Evolutionary conservation across 768 basidiomycete genomes (phyloP).

Genomic region (Mrakia gelida): DNA sequence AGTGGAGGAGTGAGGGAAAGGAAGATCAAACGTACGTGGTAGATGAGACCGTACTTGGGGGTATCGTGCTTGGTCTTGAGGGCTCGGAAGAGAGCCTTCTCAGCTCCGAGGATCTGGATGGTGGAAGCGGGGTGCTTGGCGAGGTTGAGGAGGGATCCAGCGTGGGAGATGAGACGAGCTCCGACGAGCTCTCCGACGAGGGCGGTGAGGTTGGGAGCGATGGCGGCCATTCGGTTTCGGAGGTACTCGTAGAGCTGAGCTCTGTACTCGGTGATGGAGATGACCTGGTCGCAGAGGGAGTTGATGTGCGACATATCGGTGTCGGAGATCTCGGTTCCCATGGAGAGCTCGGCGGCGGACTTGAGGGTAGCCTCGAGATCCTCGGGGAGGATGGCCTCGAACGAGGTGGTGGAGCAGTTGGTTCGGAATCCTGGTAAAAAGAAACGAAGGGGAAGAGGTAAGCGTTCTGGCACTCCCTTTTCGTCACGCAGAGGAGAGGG

Average conservation of each 20-base stretch:
- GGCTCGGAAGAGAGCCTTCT: constrained; percentile 52
- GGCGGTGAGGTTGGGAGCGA: constrained; percentile 92
- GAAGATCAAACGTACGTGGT: constrained; percentile 62
- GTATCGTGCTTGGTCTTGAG: constrained; percentile 53
- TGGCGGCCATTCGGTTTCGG: constrained; percentile 94
- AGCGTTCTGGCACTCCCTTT: background rate
- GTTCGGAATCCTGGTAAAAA: constrained; percentile 74
- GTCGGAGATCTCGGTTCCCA: constrained; percentile 99
- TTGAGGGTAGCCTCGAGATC: constrained; percentile 93
- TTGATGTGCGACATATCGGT: constrained; percentile 95
- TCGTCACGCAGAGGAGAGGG: background rate
- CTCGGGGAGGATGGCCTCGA: constrained; percentile 88
- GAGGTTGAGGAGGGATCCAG: constrained; percentile 49
- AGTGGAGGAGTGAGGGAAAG: background rate
- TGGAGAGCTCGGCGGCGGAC: constrained; percentile 93
- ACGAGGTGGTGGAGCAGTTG: constrained; percentile 78
- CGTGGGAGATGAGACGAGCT: constrained; percentile 63
- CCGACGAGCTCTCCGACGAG: constrained; percentile 74
- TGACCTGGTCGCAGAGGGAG: constrained; percentile 95
- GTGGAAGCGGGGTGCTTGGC: constrained; percentile 52
- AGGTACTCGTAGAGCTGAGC: constrained; percentile 93
- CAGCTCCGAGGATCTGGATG: constrained; percentile 51
- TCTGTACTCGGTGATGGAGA: constrained; percentile 91
- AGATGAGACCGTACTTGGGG: constrained; percentile 94
- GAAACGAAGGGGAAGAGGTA: background rate